Evolutionary conservation across 1,284 basidiomycete species (phyloP), one percentile per base, ranked within the genome.

Genomic region (Sanghuangporus weigelae): DNA sequence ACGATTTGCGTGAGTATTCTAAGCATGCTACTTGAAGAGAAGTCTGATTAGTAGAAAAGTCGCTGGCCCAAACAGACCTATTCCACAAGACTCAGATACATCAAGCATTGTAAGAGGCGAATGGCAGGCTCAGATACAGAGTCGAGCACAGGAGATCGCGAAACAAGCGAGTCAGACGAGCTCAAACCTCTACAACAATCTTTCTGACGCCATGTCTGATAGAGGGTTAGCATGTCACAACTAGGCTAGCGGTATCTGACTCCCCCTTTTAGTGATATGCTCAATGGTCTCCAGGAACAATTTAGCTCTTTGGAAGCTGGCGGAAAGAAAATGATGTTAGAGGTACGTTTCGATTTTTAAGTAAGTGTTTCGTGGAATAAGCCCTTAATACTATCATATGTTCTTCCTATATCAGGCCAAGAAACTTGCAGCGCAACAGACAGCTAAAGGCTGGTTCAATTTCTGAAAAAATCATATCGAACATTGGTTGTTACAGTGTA

Each of bases 291-390:
- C 42, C 84, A 88, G 68, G 83, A 87, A 57, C 79, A 79, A 3
- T 83, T 90, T 68, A 81, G 84, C 59, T 79, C 83, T 0, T 72
- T 90, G 38, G 85, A 84, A 71, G 76, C 84, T 64, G 86, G 86
- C 6, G 89, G 85, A 68, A 82, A 78, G 68, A 81, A 77, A 66
- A 86, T 90, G 85, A 79, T 84, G 1, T 71, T 78, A 4, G 85
- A 90, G 79, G 86, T 86, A 62, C 64, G 70, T 63, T 40, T 36
- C 49, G 12, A 55, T 60, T 10, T 26, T n/a, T n/a, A 12, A 44
- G 7, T n/a, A 14, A 35, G 51, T 3, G 53, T 39, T 53, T n/a
- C n/a, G n/a, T n/a, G n/a, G n/a, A 16, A 46, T 21, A 26, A 19
- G 16, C 16, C 16, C 16, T 46, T 46, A 14, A n/a, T 42, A 42